phyloP scores from a whole-genome alignment of 257 asterid genomes.

The Primulina tabacum region DNA sequence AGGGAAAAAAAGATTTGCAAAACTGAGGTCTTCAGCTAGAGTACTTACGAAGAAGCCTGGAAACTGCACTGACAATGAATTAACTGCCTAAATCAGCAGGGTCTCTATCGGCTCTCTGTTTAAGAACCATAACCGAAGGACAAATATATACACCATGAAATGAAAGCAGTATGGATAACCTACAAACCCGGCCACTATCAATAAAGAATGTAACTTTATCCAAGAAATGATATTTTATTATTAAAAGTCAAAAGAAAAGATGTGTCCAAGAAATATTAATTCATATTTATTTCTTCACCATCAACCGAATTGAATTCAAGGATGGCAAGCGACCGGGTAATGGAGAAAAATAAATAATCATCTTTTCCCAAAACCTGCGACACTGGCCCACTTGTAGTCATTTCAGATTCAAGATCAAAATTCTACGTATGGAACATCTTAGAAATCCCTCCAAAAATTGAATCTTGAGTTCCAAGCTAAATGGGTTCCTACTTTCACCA shows the following conservation, averaged over 20 bases:
- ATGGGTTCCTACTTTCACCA: constrained; percentile 6
- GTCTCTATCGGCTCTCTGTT: constrained; percentile 27
- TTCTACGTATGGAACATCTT: constrained; percentile 10
- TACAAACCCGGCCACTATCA: constrained; percentile 28
- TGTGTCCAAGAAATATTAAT: constrained; percentile 10
- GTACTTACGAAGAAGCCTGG: constrained; percentile 22
- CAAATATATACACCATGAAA: background rate
- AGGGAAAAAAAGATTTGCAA: constrained; percentile 8
- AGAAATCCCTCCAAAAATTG: constrained; percentile 36
- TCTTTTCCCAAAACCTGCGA: constrained; percentile 30
- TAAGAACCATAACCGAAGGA: background rate
- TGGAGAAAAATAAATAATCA: constrained; percentile 26
- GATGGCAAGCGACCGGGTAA: constrained; percentile 19
- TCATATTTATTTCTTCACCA: background rate
- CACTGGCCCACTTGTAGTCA: constrained; percentile 43
- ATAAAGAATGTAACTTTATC: constrained; percentile 41
- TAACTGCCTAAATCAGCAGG: constrained; percentile 31
- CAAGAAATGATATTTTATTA: constrained; percentile 17
- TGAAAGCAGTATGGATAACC: constrained; percentile 16
- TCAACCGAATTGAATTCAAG: constrained; percentile 27
- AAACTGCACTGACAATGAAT: constrained; percentile 26
- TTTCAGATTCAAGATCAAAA: constrained; percentile 24
- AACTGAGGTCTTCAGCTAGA: background rate
- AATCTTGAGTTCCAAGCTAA: constrained; percentile 16
- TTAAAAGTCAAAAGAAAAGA: constrained; percentile 8